Percentiles rank a stretch among this genome's conserved stretches.
phyloP scores from a whole-genome alignment of 78 protist species.

The Dictyostelium firmibasis region DNA sequence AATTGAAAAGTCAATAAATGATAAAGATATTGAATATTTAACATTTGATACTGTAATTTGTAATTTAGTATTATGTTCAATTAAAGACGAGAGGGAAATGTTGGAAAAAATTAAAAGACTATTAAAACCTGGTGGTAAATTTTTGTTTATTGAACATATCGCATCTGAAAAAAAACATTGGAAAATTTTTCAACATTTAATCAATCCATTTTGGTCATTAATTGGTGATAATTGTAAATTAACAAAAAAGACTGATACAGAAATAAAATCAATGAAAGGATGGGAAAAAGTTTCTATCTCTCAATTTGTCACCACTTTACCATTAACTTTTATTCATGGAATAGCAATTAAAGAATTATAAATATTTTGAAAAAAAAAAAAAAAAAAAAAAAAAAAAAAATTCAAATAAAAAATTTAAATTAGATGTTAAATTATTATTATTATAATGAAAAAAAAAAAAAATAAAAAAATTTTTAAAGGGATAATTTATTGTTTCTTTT shows the following conservation, averaged over 20 bases:
- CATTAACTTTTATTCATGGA: background rate
- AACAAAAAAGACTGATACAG: background rate
- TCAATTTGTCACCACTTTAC: background rate
- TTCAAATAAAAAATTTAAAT: no score
- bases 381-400: no score
- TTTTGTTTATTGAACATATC: slow-evolving; percentile 42
- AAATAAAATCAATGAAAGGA: slow-evolving; percentile 1
- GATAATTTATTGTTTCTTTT: background rate
- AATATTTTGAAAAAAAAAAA: no score
- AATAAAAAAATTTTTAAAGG: background rate
- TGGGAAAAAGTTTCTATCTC: slow-evolving; percentile 3
- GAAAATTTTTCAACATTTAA: background rate
- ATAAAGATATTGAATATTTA: slow-evolving; percentile 22
- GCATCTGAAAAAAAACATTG: background rate
- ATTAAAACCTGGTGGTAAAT: slow-evolving; percentile 51
- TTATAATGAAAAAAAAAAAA: no score
- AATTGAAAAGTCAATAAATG: slow-evolving; percentile 4
- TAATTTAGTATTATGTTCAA: slow-evolving; percentile 43
- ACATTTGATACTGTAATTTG: slow-evolving; percentile 55
- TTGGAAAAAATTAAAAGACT: background rate
- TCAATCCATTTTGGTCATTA: slow-evolving; percentile 12
- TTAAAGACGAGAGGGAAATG: background rate
- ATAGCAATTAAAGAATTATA: background rate
- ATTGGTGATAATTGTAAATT: slow-evolving; percentile 30
- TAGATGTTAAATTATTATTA: no score